Conservation (phyloP, 768 basidiomycete species). For the Xerocomus spinulosus region DNA sequence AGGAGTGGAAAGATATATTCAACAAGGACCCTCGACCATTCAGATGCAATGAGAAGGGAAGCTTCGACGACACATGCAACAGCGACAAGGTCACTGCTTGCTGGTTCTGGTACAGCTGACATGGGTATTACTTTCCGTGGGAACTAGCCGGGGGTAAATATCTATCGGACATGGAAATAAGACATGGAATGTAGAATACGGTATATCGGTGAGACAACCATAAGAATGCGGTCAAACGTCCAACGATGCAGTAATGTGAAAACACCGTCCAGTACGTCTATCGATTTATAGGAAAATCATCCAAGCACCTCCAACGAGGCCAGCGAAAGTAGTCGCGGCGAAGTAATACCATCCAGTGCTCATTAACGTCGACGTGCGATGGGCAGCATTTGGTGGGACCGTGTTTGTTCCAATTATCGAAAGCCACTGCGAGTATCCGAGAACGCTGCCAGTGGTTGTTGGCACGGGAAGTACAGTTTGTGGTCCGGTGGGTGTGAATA, state of each 20-base stretch:
- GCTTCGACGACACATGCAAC: conserved; percentile 60
- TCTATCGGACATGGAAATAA: background rate
- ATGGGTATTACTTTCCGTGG: conserved; percentile 11
- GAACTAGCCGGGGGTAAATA: background rate
- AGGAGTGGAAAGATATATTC: conserved; percentile 51
- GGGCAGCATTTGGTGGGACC: conserved; percentile 22
- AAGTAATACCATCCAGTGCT: conserved; percentile 28
- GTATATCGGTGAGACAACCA: too few relatives aligned
- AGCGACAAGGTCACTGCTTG: conserved; percentile 34
- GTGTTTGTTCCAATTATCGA: conserved; percentile 31
- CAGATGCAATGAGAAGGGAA: conserved; percentile 47
- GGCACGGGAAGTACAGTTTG: conserved; percentile 21
- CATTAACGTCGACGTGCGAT: conserved; percentile 15
- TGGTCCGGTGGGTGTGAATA: conserved; percentile 33
- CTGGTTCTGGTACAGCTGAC: conserved; percentile 19
- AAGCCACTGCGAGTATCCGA: conserved; percentile 29
- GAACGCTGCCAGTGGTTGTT: conserved; percentile 26
- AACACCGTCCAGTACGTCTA: conserved; percentile 9
- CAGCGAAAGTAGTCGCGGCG: conserved; percentile 18
- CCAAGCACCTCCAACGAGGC: conserved; percentile 32
- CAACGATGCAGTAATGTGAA: conserved; percentile 1
- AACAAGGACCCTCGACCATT: conserved; percentile 46
- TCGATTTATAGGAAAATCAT: conserved; percentile 22
- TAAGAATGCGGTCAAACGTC: background rate
- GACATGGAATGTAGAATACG: conserved; percentile 14